Conservation (phyloP, 2,329 filamentous ascomycete genomes). For the Aspergillus sp. region DNA sequence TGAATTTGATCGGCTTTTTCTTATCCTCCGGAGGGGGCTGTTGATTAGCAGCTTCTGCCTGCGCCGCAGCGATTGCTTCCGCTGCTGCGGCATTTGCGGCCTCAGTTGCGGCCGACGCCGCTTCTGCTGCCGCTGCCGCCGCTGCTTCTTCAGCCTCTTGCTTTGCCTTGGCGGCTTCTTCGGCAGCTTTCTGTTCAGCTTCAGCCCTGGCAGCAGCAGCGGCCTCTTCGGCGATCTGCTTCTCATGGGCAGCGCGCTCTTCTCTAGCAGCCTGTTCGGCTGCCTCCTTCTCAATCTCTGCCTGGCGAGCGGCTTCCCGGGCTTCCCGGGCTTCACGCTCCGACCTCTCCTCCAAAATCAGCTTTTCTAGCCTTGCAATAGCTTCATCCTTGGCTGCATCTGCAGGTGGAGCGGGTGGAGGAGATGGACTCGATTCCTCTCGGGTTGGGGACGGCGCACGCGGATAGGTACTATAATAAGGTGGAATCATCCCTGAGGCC, state of each 20-base stretch:
- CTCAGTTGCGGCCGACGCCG: constrained; percentile 31
- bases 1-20: constrained; percentile 76
- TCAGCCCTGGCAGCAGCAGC: constrained; percentile 44
- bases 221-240: constrained; percentile 38
- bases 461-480: constrained; percentile 31
- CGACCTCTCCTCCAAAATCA: constrained; percentile 43
- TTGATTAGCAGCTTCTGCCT: constrained; percentile 25
- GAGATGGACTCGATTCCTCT: constrained; percentile 18
- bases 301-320: constrained; percentile 33
- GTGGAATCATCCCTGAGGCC: constrained; percentile 29
- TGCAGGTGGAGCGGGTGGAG: constrained; percentile 25
- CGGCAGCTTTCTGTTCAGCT: constrained; percentile 39
- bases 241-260: constrained; percentile 35
- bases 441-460: constrained; percentile 28
- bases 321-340: constrained; percentile 35
- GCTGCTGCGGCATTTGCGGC: constrained; percentile 32
- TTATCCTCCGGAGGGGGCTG: constrained; percentile 44
- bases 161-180: constrained; percentile 44
- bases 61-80: constrained; percentile 28
- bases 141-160: constrained; percentile 38
- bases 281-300: constrained; percentile 49
- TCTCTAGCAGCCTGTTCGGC: constrained; percentile 25
- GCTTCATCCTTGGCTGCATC: constrained; percentile 52
- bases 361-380: constrained; percentile 55
- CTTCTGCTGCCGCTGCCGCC: constrained; percentile 33